Base-by-base conservation (phyloP, 768 basidiomycete genomes). In the button mushroom (Agaricus bisporus) region DNA sequence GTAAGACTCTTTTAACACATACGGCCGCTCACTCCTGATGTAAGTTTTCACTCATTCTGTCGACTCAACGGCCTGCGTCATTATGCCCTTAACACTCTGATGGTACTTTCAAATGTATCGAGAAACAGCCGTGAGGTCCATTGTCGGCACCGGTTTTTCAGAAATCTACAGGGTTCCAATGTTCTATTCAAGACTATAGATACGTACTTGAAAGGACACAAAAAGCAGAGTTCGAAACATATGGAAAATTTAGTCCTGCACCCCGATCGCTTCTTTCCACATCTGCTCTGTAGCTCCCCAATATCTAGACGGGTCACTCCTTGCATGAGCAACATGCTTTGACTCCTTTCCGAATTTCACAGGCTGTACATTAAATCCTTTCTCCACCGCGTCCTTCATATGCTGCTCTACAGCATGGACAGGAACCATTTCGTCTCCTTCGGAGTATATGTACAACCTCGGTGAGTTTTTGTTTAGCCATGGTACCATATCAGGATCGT, bases 371-470 rank as follows among this genome's bases (percentile, higher is more conserved):
- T 68, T 59, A 36, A 70, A 59, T 4, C 76, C 76, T 9, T 43
- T 59, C 36, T 53, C 58, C 54, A 60, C 62, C 35, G 69, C 71
- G 14, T 64, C 56, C 9, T 56, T 53, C 0, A 66, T 68, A 63
- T 78, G 76, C 15, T 44, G 60, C 49, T 73, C 68, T 1, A 77
- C 68, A 17, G 74, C 70, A 1, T 58, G 48, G 22, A 59, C 60
- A 0, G 70, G 65, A 26, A 79, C 70, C 43, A 79, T 54, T 7
- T 69, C 63, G 48, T 80, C 79, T 18, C 36, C 60, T 26, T 64
- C 69, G 1, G 79, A 79, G 57, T 72, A 78, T 9, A 80, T 42
- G 51, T 79, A 79, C 11, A 80, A 62, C 46, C 78, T 62, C 8
- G 71, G 72, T 0, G 75, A 73, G 28, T 55, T 51, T 44, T 61